Percentiles rank a stretch among this genome's conserved stretches.
These are phyloP conservation scores for Vaccinium vitisidaea DNA, from an alignment of 148 eudicot genomes.

Conservation along the genomic window DNA sequence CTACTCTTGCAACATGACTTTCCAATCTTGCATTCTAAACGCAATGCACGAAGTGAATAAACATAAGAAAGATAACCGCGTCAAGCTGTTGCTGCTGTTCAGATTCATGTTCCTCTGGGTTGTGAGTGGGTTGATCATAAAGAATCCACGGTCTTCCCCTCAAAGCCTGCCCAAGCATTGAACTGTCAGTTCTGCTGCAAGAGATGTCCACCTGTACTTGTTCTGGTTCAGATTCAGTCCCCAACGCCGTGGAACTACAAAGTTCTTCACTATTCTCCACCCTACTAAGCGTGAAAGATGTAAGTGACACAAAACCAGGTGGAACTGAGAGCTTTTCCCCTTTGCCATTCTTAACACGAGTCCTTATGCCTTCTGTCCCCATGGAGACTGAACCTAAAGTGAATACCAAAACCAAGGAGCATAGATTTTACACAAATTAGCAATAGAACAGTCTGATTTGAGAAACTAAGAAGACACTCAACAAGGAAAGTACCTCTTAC, in stretches of 20 bases:
- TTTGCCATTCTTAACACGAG: constrained; percentile 7
- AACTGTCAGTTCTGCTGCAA: constrained; percentile 27
- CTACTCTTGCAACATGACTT: background rate
- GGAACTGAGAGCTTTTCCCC: constrained; percentile 35
- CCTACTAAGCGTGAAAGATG: constrained; percentile 61
- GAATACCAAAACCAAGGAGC: background rate
- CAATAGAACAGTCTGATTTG: background rate
- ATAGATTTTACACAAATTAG: background rate
- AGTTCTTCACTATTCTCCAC: constrained; percentile 18
- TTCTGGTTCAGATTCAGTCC: constrained; percentile 31
- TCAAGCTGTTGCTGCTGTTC: constrained; percentile 23
- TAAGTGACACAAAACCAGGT: constrained; percentile 54
- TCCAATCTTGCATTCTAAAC: constrained; percentile 6
- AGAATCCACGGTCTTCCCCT: constrained; percentile 63
- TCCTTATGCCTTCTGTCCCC: constrained; percentile 26
- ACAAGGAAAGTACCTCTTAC: background rate
- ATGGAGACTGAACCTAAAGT: constrained; percentile 28
- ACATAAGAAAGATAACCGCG: constrained; percentile 39
- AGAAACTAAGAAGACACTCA: background rate
- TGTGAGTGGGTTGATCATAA: constrained; percentile 25
- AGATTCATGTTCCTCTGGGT: constrained; percentile 34
- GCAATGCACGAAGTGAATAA: constrained; percentile 16
- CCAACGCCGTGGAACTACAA: constrained; percentile 18
- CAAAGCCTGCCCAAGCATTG: constrained; percentile 31
- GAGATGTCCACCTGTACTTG: constrained; percentile 29